phyloP scores from a whole-genome alignment of 192 early-diverging fungal species.

The Umbelopsis vinacea region DNA sequence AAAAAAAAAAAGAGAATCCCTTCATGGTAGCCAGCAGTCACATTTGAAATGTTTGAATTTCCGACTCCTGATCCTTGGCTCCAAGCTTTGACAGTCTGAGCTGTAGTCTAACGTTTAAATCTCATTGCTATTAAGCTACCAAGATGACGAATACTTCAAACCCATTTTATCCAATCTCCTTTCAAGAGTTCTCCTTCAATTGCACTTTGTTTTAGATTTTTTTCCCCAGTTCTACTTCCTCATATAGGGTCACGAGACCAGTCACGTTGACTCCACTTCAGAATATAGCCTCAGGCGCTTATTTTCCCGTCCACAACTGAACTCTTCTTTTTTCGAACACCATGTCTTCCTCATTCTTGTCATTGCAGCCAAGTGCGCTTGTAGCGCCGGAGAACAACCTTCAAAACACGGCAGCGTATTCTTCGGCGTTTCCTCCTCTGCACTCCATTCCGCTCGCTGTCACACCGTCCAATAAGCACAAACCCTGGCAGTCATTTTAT shows the following conservation, averaged over 20 bases:
- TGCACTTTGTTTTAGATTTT: background rate
- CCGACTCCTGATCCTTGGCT: too few relatives aligned
- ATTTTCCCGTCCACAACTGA: background rate
- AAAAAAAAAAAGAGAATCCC: background rate
- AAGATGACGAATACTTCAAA: too few relatives aligned
- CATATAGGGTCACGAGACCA: background rate
- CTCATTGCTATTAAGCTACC: too few relatives aligned
- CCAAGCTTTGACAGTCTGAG: too few relatives aligned
- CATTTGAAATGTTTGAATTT: too few relatives aligned
- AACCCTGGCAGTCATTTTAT: slow-evolving; percentile 3
- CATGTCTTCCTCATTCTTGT: slow-evolving; percentile 21
- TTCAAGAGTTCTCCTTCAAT: background rate
- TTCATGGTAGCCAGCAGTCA: background rate
- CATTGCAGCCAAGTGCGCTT: slow-evolving; percentile 18
- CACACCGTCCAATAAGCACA: slow-evolving; percentile 6
- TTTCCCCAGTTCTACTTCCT: background rate
- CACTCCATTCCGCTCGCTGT: slow-evolving; percentile 26
- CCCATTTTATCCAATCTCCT: background rate
- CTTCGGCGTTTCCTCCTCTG: slow-evolving; percentile 34
- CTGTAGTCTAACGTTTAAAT: too few relatives aligned
- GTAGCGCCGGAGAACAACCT: slow-evolving; percentile 17
- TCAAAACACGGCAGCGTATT: slow-evolving; percentile 20
- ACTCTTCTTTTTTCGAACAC: slow-evolving; percentile 2
- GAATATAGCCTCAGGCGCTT: background rate
- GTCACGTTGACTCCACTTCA: slow-evolving; percentile 17